Base-by-base conservation (phyloP, 83 land plant species). In the Picea engelmannii region DNA sequence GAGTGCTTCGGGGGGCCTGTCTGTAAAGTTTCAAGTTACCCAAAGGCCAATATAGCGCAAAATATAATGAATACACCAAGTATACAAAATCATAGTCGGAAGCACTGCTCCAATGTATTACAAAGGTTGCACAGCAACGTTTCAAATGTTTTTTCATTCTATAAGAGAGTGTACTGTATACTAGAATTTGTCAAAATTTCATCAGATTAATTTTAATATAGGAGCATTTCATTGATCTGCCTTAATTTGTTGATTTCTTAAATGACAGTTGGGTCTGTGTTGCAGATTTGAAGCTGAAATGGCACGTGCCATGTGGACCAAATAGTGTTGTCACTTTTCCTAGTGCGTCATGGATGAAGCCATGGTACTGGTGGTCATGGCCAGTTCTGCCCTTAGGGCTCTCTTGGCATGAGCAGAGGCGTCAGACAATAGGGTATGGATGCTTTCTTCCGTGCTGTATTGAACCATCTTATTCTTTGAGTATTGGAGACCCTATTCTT, bases 311-410 rank as follows among this genome's bases (percentile, higher is more conserved):
- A 44, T 84, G 84, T 76, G 86, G 86, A 25, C 86, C 86, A 75
- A 84, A 81, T 25, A 81, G 84, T 52, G 73, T 84, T 13, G 65
- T 84, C 62, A 81, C 86, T 23, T 84, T 84, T 66, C 84, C 84
- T 38, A 64, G 86, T 18, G 84, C 35, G 11, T 65, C 84, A 4
- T 81, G 79, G 84, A 66, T 84, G 59, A 84, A 84, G 79, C 84
- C 86, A 62, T 84, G 86, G 86, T 84, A 84, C 44, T 84, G 84
- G 86, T 84, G 86, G 86, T 76, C 86, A 24, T 84, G 86, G 86
- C 86, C 84, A 11, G 66, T 84, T 76, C 74, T 84, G 21, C 86
- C 86, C 40, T 42, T 84, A 5, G 84, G 84, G 8, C 64, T 84
- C 24, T 62, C 84, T 23, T 84, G 86, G 86, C 86, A 84, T 66